Base-by-base conservation (phyloP, 73 alveolate species). In the Paramecium pentaurelia region DNA sequence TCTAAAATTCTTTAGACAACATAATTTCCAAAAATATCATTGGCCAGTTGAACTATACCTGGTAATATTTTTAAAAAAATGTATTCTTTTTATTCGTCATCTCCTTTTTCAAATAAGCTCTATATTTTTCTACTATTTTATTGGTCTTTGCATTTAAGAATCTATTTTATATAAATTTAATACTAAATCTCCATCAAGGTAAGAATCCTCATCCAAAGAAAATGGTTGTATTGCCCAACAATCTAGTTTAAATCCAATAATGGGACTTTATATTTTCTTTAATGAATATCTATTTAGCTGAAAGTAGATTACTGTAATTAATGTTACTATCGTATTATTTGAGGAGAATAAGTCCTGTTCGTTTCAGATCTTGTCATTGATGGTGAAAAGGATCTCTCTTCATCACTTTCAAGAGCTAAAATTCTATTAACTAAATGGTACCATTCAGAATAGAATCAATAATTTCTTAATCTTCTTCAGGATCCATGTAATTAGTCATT, bases 391-490 rank as follows among this genome's bases (percentile, higher is more conserved):
- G 84, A 64, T 64, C 84, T 28, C 47, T 64, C 84, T 64, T 64
- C 84, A 64, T 64, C 84, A 34, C 84, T 64, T 64, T 64, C 84
- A 12, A 64, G 47, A 12, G 84, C 84, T 64, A 11, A 12, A 64
- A 18, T 54, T 54, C 70, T 54, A 54, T 54, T 54, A 14, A 64
- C 11, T 64, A 28, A 32, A 64, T 8, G 84, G 47, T 64, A 64
- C 84, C 84, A 64, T 64, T 64, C 10, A 64, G 51, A 12, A 64
- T 64, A 7, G 84, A 64, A 28, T 64, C 84, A 32, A 64, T 64
- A 64, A 64, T 64, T 28, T 64, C 84, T 64, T 64, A 11, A 64
- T 54, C 84, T 34, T 64, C 84, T 64, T 64, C 84, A 64, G 84
- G 84, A 64, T 64, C 84, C 84, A 64, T 64, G 20, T 64, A 32